These are phyloP conservation scores for Hanseniaspora thailandica DNA, from an alignment of 805 yeast species.

Conservation along the genomic window DNA sequence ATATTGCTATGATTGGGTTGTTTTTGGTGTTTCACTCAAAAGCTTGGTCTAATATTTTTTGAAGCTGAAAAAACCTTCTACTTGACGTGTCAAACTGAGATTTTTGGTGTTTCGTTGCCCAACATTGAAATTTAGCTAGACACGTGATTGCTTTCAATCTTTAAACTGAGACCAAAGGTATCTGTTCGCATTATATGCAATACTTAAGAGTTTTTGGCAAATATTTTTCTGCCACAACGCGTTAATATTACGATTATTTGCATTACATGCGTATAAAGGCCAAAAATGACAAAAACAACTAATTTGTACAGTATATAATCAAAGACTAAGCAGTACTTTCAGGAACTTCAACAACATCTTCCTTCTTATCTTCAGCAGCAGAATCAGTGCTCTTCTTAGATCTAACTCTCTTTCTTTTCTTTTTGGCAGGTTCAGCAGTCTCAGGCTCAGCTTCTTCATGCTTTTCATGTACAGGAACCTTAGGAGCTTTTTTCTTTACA, in stretches of 20 bases:
- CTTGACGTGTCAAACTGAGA: no score
- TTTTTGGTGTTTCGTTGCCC: no score
- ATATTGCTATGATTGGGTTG: no score
- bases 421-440: neutral
- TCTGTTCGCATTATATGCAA: neutral
- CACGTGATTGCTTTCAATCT: no score
- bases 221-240: neutral
- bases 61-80: no score
- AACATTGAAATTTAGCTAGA: no score
- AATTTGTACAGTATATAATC: neutral
- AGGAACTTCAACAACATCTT: neutral
- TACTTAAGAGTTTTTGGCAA: neutral
- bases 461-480: constrained; percentile 19
- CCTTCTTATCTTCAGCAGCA: neutral
- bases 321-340: neutral
- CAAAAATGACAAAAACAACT: neutral
- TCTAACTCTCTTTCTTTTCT: constrained; percentile 14
- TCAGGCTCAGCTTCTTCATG: neutral
- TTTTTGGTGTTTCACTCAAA: no score
- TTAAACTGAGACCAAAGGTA: no score
- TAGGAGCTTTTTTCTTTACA: constrained; percentile 56
- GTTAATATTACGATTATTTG: neutral
- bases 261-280: neutral
- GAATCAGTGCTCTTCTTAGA: neutral
- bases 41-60: no score